These are phyloP conservation scores for Arbutus unedo DNA, from an alignment of 148 eudicot genomes.

Conservation along the genomic window DNA sequence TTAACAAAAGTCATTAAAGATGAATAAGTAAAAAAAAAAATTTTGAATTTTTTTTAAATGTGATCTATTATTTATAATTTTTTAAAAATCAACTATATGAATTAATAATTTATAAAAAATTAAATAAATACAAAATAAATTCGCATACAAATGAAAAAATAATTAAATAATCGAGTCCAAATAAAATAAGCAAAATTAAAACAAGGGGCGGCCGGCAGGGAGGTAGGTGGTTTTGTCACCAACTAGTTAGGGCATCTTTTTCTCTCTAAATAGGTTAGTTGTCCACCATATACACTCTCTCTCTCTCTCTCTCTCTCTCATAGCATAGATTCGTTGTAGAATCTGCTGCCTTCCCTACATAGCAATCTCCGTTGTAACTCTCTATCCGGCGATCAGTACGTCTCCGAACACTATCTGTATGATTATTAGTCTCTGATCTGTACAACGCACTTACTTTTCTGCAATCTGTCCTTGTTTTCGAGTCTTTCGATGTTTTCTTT, in stretches of 20 bases:
- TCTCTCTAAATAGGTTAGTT: neutral
- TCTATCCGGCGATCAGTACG: neutral
- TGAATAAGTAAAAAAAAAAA: no score
- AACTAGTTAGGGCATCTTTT: slow-evolving; percentile 5
- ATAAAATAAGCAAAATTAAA: neutral
- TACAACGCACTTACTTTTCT: neutral
- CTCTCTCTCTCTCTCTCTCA: neutral
- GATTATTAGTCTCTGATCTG: neutral
- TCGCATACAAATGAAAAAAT: no score
- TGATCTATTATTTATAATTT: no score
- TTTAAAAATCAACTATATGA: no score
- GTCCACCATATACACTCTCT: neutral
- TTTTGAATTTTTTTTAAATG: no score
- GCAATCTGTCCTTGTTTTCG: neutral
- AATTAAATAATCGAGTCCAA: neutral
- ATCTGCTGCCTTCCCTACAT: neutral
- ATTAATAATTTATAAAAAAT: neutral
- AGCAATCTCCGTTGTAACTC: neutral
- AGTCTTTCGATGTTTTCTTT: neutral
- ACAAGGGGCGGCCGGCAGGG: neutral
- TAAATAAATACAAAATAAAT: neutral
- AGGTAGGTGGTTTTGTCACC: neutral
- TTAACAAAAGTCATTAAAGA: no score
- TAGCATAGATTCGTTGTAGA: no score
- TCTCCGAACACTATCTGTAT: neutral